These are phyloP conservation scores for Scheffersomyces segobiensis DNA, from an alignment of 1,139 yeast species.

Conservation along the genomic window DNA sequence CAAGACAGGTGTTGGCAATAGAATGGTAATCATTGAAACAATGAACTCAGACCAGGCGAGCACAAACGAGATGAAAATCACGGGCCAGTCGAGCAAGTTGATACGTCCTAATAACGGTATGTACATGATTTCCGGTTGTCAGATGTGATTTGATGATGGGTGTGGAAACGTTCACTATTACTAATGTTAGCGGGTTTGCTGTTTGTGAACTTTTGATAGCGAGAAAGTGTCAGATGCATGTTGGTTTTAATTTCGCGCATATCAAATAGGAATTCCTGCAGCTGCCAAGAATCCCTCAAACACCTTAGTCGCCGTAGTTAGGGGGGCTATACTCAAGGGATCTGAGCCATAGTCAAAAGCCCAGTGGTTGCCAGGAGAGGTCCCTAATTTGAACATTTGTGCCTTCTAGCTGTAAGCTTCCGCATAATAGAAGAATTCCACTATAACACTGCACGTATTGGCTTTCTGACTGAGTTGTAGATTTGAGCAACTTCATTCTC, in stretches of 20 bases:
- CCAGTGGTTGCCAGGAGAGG: too few species aligned
- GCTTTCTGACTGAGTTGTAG: background rate
- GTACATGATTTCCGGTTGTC: slow-evolving; percentile 20
- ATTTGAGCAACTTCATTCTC: background rate
- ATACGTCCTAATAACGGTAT: slow-evolving; percentile 41
- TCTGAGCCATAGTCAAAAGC: background rate
- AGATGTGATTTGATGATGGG: background rate
- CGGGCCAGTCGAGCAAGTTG: slow-evolving; percentile 35
- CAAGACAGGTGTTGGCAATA: slow-evolving; percentile 36
- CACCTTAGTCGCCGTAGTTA: too few species aligned
- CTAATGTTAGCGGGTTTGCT: background rate
- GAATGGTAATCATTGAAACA: slow-evolving; percentile 31
- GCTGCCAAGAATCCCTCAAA: background rate
- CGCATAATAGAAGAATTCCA: background rate
- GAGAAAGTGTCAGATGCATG: background rate
- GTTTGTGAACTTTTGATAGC: background rate
- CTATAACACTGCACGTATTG: background rate
- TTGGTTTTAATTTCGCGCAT: background rate
- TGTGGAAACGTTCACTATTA: background rate
- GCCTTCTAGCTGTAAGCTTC: background rate
- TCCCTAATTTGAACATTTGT: too few species aligned
- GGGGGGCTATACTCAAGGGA: too few species aligned
- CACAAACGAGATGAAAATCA: slow-evolving; percentile 33
- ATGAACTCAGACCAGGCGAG: slow-evolving; percentile 45
- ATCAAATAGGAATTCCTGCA: background rate